phyloP scores from a whole-genome alignment of 371 early-diverging fungal species.

The Rhizopus arrhizus region DNA sequence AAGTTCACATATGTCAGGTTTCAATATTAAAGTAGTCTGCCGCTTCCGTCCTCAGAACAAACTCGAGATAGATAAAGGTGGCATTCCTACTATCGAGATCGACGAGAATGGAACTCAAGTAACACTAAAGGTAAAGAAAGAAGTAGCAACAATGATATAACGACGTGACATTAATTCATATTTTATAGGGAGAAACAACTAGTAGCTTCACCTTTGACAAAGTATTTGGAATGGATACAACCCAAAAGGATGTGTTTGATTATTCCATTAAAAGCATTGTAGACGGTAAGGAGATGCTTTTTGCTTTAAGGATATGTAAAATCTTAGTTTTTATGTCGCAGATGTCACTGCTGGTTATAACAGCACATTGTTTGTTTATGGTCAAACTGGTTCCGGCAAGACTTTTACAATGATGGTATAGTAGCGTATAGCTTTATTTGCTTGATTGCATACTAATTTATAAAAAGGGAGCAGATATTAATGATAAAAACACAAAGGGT shows the following conservation, averaged over 20 bases:
- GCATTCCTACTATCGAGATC: conserved; percentile 80
- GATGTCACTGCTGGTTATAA: conserved; percentile 86
- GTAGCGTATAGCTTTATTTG: neutral
- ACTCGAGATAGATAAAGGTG: conserved; percentile 87
- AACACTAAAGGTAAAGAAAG: conserved; percentile 62
- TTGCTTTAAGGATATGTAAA: conserved; percentile 1
- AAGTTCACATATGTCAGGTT: conserved; percentile 52
- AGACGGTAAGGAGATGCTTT: conserved; percentile 66
- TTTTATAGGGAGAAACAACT: conserved; percentile 76
- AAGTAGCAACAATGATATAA: neutral
- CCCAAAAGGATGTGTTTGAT: conserved; percentile 85
- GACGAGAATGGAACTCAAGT: conserved; percentile 82
- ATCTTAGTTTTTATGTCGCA: conserved; percentile 12
- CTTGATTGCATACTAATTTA: neutral
- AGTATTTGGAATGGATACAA: conserved; percentile 81
- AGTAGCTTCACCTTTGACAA: conserved; percentile 88
- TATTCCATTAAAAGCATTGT: conserved; percentile 89
- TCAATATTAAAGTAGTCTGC: conserved; percentile 95
- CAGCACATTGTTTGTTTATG: conserved; percentile 99
- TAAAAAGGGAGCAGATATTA: conserved; percentile 81
- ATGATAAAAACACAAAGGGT: conserved; percentile 87
- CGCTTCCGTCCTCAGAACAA: conserved; percentile 96
- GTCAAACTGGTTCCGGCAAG: conserved; percentile 98
- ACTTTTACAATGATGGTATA: conserved; percentile 98
- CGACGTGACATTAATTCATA: conserved; percentile 36